A percentile compares a stretch with the other conserved stretches of the same genome.
Evolutionary conservation across 257 asterid species (phyloP).

Genomic region (Primulina eburnea): DNA sequence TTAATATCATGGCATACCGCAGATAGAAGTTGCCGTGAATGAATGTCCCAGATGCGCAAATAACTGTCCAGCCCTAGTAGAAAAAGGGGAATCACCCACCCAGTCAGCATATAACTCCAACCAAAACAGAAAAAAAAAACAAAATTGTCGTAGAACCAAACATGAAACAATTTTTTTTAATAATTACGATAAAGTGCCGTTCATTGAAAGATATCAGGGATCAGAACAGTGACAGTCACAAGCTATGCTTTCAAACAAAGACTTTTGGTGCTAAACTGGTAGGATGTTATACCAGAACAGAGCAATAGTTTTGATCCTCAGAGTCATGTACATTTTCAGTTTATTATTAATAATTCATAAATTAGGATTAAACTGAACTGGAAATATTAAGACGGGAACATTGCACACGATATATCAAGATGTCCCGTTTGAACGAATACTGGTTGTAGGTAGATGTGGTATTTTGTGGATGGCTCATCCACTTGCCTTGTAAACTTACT

Average conservation of each 20-base stretch:
- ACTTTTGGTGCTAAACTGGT: not conserved
- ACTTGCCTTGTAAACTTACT: no score
- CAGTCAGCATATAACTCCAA: slow-evolving; percentile 23
- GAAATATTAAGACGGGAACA: not conserved
- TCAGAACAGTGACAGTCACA: not conserved
- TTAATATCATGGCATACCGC: slow-evolving; percentile 49
- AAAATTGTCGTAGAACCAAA: not conserved
- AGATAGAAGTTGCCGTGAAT: slow-evolving; percentile 82
- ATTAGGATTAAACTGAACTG: slow-evolving; percentile 10
- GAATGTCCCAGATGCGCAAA: slow-evolving; percentile 85
- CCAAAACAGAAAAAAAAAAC: not conserved
- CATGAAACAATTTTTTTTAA: not conserved
- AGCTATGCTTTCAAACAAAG: not conserved
- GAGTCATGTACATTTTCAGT: not conserved
- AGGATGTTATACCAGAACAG: not conserved
- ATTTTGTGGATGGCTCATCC: no score
- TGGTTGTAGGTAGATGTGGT: no score
- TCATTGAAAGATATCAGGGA: not conserved
- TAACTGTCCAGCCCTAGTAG: slow-evolving; percentile 83
- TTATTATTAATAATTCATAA: no score
- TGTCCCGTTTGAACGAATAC: slow-evolving; percentile 9
- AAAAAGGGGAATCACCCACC: slow-evolving; percentile 18
- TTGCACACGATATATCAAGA: not conserved
- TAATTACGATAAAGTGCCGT: not conserved
- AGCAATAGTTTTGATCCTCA: not conserved